Evolutionary conservation across 768 basidiomycete species (phyloP).

Genomic region (Auricularia heimuer): DNA sequence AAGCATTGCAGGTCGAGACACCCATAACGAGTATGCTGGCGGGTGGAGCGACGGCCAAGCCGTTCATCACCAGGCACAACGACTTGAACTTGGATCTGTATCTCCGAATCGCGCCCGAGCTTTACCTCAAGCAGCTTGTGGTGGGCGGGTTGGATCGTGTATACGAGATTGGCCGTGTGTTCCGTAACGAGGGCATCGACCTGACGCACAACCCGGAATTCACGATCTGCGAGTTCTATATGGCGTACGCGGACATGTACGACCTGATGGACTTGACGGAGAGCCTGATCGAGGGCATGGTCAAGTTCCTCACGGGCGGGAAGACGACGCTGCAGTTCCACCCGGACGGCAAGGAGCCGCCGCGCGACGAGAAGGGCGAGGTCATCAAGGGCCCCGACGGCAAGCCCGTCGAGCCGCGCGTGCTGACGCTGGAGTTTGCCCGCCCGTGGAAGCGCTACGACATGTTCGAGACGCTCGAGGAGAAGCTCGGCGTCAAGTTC

Average conservation of each 20-base stretch:
- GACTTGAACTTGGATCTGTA: slow-evolving; percentile 93
- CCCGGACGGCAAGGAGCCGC: slow-evolving; percentile 85
- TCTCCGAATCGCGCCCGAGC: slow-evolving; percentile 94
- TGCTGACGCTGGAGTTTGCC: slow-evolving; percentile 75
- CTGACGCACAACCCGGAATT: slow-evolving; percentile 99
- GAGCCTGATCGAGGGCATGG: slow-evolving; percentile 78
- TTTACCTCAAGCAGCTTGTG: slow-evolving; percentile 95
- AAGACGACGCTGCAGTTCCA: slow-evolving; percentile 75
- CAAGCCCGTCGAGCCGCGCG: slow-evolving; percentile 30
- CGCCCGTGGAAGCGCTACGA: slow-evolving; percentile 97
- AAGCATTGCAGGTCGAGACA: slow-evolving; percentile 58
- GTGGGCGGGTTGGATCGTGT: slow-evolving; percentile 97
- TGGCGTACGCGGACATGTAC: slow-evolving; percentile 99
- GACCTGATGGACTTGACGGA: slow-evolving; percentile 98
- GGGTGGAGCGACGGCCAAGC: slow-evolving; percentile 97
- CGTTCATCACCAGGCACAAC: slow-evolving; percentile 98
- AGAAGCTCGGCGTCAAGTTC: slow-evolving; percentile 87
- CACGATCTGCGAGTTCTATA: slow-evolving; percentile 99
- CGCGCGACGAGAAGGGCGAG: slow-evolving; percentile 18
- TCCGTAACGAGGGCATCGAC: slow-evolving; percentile 98
- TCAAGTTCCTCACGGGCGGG: slow-evolving; percentile 76
- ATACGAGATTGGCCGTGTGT: slow-evolving; percentile 96
- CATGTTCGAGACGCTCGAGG: slow-evolving; percentile 94
- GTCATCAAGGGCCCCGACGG: slow-evolving; percentile 9
- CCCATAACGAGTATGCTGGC: slow-evolving; percentile 96